Conservation (phyloP, 192 early-diverging fungal genomes). For the Podila clonocystis region DNA sequence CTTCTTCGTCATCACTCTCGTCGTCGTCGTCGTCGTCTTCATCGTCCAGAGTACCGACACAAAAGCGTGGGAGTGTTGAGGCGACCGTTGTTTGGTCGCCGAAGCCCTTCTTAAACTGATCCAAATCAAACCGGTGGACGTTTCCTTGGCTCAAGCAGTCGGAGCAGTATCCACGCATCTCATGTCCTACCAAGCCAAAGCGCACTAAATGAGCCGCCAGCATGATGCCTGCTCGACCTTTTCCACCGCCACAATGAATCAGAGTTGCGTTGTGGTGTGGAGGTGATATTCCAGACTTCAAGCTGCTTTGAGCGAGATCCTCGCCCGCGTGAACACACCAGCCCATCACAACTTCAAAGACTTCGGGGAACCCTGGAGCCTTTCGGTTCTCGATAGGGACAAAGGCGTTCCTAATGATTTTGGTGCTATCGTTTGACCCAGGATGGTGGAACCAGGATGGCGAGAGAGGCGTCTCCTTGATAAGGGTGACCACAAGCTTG, state of each 20-base stretch:
- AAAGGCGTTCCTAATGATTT: conserved; percentile 35
- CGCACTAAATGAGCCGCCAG: conserved; percentile 42
- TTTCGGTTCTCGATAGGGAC: conserved; percentile 49
- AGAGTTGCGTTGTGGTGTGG: conserved; percentile 33
- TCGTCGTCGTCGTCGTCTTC: conserved; percentile 1
- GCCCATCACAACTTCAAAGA: conserved; percentile 46
- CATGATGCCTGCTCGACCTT: conserved; percentile 46
- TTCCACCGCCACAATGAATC: conserved; percentile 48
- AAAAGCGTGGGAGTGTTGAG: conserved; percentile 14
- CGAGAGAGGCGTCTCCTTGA: conserved; percentile 39
- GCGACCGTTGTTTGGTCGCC: conserved; percentile 15
- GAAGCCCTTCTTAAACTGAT: conserved; percentile 32
- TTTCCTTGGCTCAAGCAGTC: conserved; percentile 23
- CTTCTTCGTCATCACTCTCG: conserved; percentile 12
- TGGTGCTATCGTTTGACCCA: not conserved
- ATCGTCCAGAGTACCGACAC: not conserved
- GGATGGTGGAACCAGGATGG: conserved; percentile 28
- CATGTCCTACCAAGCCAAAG: conserved; percentile 37
- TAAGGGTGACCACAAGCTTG: conserved; percentile 33
- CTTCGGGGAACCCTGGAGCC: conserved; percentile 37
- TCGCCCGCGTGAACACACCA: conserved; percentile 33
- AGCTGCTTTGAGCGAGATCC: not conserved
- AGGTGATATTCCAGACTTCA: not conserved
- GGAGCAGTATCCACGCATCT: conserved; percentile 26
- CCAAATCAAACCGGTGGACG: conserved; percentile 31